phyloP scores from a whole-genome alignment of 106 monocot genomes.

The Vanilla planifolia region DNA sequence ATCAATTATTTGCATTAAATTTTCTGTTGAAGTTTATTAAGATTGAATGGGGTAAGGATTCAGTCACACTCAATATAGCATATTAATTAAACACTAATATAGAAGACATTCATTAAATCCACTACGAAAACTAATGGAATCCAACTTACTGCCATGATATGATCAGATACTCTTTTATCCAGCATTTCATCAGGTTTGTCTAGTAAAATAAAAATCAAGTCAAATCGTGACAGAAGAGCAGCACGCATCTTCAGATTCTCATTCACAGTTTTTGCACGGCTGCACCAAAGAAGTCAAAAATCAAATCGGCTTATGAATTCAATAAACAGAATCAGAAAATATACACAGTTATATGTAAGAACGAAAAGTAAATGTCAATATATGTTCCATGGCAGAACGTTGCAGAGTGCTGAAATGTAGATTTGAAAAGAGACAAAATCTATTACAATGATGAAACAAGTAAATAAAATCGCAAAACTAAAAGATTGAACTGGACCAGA shows the following conservation, averaged over 20 bases:
- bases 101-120: not conserved
- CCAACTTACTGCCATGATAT: conserved; percentile 95
- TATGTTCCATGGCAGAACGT: too few species aligned
- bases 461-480: too few species aligned
- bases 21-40: not conserved
- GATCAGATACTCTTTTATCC: conserved; percentile 94
- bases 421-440: too few species aligned
- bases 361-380: not conserved
- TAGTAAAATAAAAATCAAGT: conserved; percentile 94
- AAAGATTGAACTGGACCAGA: too few species aligned
- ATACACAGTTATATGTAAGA: not conserved
- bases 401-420: too few species aligned
- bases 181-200: conserved; percentile 95
- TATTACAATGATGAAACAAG: too few species aligned
- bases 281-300: conserved; percentile 21
- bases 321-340: not conserved
- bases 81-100: not conserved
- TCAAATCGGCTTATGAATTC: not conserved
- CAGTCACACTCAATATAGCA: not conserved
- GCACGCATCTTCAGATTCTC: conserved; percentile 98
- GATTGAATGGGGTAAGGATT: not conserved
- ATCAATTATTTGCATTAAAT: not conserved
- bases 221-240: conserved; percentile 94
- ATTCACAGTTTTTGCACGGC: conserved; percentile 98
- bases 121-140: not conserved